These are phyloP conservation scores for Arabidopsis suecica DNA, from an alignment of 345 rosid genomes.

Conservation along the genomic window DNA sequence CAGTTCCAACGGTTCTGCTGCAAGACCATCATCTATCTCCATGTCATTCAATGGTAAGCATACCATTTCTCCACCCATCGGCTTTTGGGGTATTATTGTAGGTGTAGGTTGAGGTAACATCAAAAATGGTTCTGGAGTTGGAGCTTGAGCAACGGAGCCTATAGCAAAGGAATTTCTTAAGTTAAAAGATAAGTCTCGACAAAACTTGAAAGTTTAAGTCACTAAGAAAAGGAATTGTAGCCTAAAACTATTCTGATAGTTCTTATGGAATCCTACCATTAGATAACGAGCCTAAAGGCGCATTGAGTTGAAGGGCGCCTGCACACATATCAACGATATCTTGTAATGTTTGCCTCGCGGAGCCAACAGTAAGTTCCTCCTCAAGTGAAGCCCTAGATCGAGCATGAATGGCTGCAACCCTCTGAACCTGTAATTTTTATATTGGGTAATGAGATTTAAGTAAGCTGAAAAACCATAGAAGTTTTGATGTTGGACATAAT, in stretches of 20 bases:
- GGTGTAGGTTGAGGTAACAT: conserved; percentile 40
- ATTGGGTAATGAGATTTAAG: neutral
- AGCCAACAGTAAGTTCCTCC: conserved; percentile 44
- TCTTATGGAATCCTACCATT: conserved; percentile 36
- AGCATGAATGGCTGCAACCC: conserved; percentile 49
- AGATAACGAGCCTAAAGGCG: conserved; percentile 47
- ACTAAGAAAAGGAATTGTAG: neutral
- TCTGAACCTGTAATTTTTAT: conserved; percentile 41
- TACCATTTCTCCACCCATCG: conserved; percentile 24
- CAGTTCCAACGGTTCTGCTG: conserved; percentile 37
- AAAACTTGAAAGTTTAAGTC: conserved; percentile 13
- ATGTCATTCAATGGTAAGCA: conserved; percentile 32
- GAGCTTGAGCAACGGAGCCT: conserved; percentile 43
- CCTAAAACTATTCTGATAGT: neutral
- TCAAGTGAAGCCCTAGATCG: conserved; percentile 49
- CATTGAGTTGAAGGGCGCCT: conserved; percentile 50
- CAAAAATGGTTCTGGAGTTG: conserved; percentile 38
- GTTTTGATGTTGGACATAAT: neutral
- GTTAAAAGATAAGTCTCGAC: conserved; percentile 1
- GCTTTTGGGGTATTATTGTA: conserved; percentile 37
- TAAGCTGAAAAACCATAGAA: neutral
- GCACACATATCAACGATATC: conserved; percentile 48
- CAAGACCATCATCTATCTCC: conserved; percentile 27
- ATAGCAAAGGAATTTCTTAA: conserved; percentile 15
- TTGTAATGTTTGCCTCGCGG: conserved; percentile 47